phyloP scores from a whole-genome alignment of 208 protist genomes.

The Naegleria lovaniensis region DNA sequence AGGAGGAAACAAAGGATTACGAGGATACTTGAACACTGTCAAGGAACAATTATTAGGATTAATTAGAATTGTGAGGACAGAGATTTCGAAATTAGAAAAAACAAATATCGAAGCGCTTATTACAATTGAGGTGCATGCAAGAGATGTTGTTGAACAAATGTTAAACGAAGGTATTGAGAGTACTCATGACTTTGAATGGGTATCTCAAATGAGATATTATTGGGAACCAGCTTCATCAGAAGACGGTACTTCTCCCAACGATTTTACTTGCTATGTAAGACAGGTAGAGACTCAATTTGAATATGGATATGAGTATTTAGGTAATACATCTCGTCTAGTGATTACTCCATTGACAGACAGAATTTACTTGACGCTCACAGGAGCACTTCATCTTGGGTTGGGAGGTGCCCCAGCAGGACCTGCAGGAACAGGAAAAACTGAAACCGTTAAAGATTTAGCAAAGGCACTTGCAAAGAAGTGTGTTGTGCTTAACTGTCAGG shows the following conservation, averaged over 20 bases:
- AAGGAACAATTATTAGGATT: conserved; percentile 21
- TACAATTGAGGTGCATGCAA: conserved; percentile 92
- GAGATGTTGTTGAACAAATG: conserved; percentile 84
- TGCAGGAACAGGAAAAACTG: conserved; percentile 84
- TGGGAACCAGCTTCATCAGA: conserved; percentile 75
- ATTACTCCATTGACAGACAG: conserved; percentile 92
- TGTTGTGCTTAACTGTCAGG: conserved; percentile 95
- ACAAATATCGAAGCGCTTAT: conserved; percentile 91
- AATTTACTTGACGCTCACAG: conserved; percentile 91
- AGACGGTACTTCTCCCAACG: neutral
- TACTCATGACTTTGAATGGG: conserved; percentile 88
- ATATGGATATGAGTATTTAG: conserved; percentile 93
- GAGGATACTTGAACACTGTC: neutral
- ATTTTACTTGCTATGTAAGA: conserved; percentile 68
- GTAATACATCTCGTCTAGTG: conserved; percentile 89
- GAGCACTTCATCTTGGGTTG: conserved; percentile 78
- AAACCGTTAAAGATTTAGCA: conserved; percentile 94
- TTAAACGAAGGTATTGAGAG: conserved; percentile 48
- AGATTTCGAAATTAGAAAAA: conserved; percentile 47
- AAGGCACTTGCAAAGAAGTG: conserved; percentile 94
- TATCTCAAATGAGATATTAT: conserved; percentile 92
- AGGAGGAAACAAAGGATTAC: conserved; percentile 55
- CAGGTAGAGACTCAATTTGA: conserved; percentile 85
- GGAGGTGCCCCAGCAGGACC: conserved; percentile 83
- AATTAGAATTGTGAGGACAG: neutral